These are phyloP conservation scores for Vicia villosa DNA, from an alignment of 306 rosid species.

Conservation along the genomic window DNA sequence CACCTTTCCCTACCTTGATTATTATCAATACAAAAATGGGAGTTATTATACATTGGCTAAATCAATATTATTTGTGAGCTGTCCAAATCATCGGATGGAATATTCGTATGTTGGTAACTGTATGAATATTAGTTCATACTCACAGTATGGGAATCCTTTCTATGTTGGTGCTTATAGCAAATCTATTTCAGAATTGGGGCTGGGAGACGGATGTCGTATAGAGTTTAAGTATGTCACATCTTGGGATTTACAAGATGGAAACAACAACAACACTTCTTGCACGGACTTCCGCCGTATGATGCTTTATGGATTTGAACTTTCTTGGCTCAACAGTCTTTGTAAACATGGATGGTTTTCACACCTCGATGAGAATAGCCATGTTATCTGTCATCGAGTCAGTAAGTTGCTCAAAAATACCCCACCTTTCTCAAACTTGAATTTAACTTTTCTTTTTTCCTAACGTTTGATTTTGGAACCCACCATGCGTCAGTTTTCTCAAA, in stretches of 20 bases:
- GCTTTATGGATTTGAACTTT: constrained; percentile 10
- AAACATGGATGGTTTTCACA: neutral
- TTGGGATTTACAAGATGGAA: neutral
- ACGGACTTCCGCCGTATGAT: neutral
- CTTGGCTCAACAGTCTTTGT: neutral
- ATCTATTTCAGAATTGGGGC: neutral
- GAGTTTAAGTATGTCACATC: neutral
- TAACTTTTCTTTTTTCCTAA: no score
- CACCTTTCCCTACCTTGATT: no score
- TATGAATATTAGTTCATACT: neutral
- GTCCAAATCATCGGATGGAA: neutral
- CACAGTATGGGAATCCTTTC: neutral
- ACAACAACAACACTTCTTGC: neutral
- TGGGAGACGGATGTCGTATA: neutral
- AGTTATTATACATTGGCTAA: neutral
- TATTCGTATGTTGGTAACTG: neutral
- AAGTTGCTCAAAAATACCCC: no score
- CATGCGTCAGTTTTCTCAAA: no score
- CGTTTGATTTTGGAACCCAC: no score
- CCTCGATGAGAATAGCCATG: neutral
- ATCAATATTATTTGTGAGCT: neutral
- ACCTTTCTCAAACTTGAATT: no score
- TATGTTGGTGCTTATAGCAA: neutral
- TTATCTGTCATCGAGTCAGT: no score
- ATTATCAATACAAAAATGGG: no score